Base-by-base conservation (phyloP, 305 asterid genomes). In the Fraxinus ornus region DNA sequence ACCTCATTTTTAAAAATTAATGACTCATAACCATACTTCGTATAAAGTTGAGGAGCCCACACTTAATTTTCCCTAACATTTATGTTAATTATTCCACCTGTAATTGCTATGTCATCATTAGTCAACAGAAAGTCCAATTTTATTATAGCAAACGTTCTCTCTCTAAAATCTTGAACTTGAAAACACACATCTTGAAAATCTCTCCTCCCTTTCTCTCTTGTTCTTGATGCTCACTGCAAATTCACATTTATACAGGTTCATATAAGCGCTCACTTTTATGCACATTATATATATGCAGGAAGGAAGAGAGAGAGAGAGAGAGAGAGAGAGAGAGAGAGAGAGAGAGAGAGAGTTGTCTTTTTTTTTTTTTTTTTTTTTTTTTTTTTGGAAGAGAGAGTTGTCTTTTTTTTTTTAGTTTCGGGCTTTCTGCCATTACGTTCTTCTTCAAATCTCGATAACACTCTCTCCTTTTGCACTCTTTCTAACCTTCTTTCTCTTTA, bases 361-460 rank as follows among this genome's bases (percentile, higher is more conserved):
- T 6, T 13, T 47, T 15, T 52, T 52, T 17, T 1, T n/a, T n/a
- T n/a, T n/a, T n/a, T n/a, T n/a, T n/a, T n/a, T n/a, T n/a, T n/a
- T n/a, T n/a, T n/a, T n/a, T n/a, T n/a, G n/a, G n/a, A n/a, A 37
- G 44, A 35, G 39, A 32, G 35, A 28, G 30, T 32, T 32, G 35
- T 32, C 2, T 32, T 32, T 47, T 6, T 13, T 47, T 15, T 52
- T 52, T 17, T 1, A 52, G 62, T 52, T 52, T 52, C 62, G n/a
- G 62, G 62, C 22, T 49, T 52, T 52, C 75, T 26, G 37, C 75
- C 75, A 68, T 68, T 68, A 28, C 35, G 7, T 72, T 32, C 60
- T 75, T 84, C 84, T 73, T 76, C 62, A 68, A 68, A 68, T 68
- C 62, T 79, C 88, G 85, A 81, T 88, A 60, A 12, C 37, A 39